Conservation (phyloP, 108 stramenopile genomes). For the Epipyxis sp. region DNA sequence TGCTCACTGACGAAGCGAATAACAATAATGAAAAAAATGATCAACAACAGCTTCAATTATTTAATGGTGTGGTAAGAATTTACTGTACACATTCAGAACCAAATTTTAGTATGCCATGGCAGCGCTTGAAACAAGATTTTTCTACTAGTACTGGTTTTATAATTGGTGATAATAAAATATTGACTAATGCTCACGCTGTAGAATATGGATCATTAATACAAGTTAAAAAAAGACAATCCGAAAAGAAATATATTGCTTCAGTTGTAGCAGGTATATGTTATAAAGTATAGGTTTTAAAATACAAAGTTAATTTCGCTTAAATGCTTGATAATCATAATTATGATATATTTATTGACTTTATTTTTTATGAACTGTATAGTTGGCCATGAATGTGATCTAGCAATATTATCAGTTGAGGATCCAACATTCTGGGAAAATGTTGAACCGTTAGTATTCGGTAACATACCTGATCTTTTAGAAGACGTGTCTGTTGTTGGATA, state of each 20-base stretch:
- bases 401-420: constrained; percentile 44
- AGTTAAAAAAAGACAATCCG: constrained; percentile 29
- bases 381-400: constrained; percentile 51
- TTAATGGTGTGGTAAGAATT: background rate
- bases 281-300: constrained; percentile 48
- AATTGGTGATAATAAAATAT: constrained; percentile 52
- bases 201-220: constrained; percentile 59
- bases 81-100: constrained; percentile 48
- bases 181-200: constrained; percentile 69
- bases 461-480: constrained; percentile 59
- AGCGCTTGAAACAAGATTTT: constrained; percentile 43
- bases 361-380: no score
- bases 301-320: background rate
- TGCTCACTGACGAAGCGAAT: no score
- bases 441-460: constrained; percentile 35
- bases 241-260: background rate
- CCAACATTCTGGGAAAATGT: constrained; percentile 44
- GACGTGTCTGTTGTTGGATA: constrained; percentile 68
- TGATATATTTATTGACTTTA: constrained; percentile 29
- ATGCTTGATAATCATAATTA: constrained; percentile 34
- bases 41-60: no score
- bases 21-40: no score
- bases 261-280: constrained; percentile 34
- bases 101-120: constrained; percentile 48
- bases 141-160: constrained; percentile 50